These are phyloP conservation scores for Brasenia schreberi DNA, from an alignment of 164 flowering plant genomes.

Conservation along the genomic window DNA sequence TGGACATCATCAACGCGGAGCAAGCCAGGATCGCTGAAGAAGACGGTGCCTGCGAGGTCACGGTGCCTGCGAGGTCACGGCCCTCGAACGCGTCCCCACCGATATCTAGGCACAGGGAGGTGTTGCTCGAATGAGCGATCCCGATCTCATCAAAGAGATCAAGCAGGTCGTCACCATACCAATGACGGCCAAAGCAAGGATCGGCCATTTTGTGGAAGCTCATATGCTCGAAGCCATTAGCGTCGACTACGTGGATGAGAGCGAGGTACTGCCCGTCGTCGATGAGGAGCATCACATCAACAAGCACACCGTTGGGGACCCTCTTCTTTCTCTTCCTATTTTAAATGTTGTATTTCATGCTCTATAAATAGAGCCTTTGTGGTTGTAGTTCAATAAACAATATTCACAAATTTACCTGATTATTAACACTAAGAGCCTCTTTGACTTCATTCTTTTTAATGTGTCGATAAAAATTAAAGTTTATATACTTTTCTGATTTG, in stretches of 20 bases:
- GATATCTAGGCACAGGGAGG: slow-evolving; percentile 26
- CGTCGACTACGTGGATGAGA: slow-evolving; percentile 22
- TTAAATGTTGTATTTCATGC: too few relatives aligned
- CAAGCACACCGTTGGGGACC: too few relatives aligned
- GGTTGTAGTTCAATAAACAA: too few relatives aligned
- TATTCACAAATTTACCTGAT: too few relatives aligned
- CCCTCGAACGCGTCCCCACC: slow-evolving; percentile 24
- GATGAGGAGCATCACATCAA: slow-evolving; percentile 25
- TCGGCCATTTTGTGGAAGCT: slow-evolving; percentile 27
- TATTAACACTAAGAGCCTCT: too few relatives aligned
- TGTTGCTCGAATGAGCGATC: slow-evolving; percentile 30
- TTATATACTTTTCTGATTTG: too few relatives aligned
- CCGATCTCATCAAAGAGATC: slow-evolving; percentile 25
- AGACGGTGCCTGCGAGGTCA: too few relatives aligned
- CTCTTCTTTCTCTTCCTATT: too few relatives aligned
- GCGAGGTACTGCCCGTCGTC: slow-evolving; percentile 20
- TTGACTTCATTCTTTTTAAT: too few relatives aligned
- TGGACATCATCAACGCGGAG: slow-evolving; percentile 29
- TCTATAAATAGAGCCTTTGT: too few relatives aligned
- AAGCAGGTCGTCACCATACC: slow-evolving; percentile 24
- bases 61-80: slow-evolving; percentile 33
- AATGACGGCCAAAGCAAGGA: slow-evolving; percentile 26
- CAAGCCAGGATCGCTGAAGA: slow-evolving; percentile 33
- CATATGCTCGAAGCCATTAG: slow-evolving; percentile 23
- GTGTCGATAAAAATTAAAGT: too few relatives aligned